These are phyloP conservation scores for Tinospora cordifolia DNA, from an alignment of 164 flowering plant genomes.

Conservation along the genomic window DNA sequence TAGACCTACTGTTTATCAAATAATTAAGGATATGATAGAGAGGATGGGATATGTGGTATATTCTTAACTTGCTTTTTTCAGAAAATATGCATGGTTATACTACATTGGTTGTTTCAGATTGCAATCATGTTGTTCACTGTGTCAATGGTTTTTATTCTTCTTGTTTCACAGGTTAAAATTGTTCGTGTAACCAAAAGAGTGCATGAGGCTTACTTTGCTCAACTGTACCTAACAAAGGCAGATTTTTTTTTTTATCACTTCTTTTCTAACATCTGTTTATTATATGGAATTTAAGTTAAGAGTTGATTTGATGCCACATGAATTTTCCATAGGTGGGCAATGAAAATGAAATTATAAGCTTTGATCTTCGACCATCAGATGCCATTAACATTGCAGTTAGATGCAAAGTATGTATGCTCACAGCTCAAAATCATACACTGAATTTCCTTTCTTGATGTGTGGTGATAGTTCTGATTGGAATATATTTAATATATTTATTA, in stretches of 20 bases:
- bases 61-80: conserved; percentile 1
- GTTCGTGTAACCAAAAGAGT: conserved; percentile 93
- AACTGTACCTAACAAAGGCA: conserved; percentile 76
- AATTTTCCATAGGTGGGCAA: conserved; percentile 47
- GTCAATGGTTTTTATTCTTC: neutral
- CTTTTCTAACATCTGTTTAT: neutral
- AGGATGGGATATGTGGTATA: conserved; percentile 88
- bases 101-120: neutral
- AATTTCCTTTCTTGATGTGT: too few relatives aligned
- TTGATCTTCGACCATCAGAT: conserved; percentile 98
- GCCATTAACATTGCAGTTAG: conserved; percentile 97
- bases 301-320: neutral
- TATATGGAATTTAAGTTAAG: neutral
- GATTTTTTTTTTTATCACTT: neutral
- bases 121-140: neutral
- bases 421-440: too few relatives aligned
- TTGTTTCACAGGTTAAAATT: conserved; percentile 58
- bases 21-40: conserved; percentile 84
- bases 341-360: conserved; percentile 51
- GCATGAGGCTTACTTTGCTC: conserved; percentile 96
- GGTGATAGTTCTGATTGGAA: too few relatives aligned
- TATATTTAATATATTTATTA: too few relatives aligned
- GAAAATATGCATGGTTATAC: neutral
- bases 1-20: conserved; percentile 89
- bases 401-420: conserved; percentile 66